Base-by-base conservation (phyloP, 2,329 filamentous ascomycete species). In the Tolypocladium amazonense region DNA sequence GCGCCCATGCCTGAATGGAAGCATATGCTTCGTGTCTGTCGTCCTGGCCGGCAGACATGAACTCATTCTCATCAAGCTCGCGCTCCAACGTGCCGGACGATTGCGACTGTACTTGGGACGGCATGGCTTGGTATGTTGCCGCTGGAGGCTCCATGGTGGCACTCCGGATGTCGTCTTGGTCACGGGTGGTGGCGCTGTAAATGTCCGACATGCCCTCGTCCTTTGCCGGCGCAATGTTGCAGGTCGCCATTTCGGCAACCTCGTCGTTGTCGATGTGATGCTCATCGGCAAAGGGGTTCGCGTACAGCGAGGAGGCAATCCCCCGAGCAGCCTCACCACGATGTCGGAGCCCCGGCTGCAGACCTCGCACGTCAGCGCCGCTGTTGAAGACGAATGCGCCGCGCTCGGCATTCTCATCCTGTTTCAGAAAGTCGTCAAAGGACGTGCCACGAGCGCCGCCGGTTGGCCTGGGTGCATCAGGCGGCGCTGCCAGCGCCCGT, bases 1-100 rank as follows among this genome's bases (percentile, higher is more conserved):
- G 79, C 1, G 84, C 84, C 84, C 85, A 87, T 0, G 84, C 85
- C 67, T 87, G 83, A 64, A 87, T 87, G 1, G 82, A 84, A 54
- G 80, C 79, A 66, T 81, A 86, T 1, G 81, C 78, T 18, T 80
- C 77, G 18, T 75, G 68, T 25, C 70, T 71, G 59, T 78, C 73
- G 3, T 79, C 75, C 64, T 81, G 76, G 50, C 79, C 77, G 11
- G 80, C 78, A 0, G 81, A 80, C 74, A 81, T 78, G 70, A 76
- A 82, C 65, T 83, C 80, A 61, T 81, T 73, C 8, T 74, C 69
- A 7, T 63, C 64, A 8, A 72, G 67, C 59, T 69, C 67, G 14
- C 66, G 70, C 56, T 79, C 78, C 3, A 77, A 69, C 1, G 71
- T 71, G 11, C 64, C 66, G 20, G 70, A 67, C 23, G 68, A 66